Evolutionary conservation across 2,329 filamentous ascomycete species (phyloP).

Genomic region (Aspergillus sp.): DNA sequence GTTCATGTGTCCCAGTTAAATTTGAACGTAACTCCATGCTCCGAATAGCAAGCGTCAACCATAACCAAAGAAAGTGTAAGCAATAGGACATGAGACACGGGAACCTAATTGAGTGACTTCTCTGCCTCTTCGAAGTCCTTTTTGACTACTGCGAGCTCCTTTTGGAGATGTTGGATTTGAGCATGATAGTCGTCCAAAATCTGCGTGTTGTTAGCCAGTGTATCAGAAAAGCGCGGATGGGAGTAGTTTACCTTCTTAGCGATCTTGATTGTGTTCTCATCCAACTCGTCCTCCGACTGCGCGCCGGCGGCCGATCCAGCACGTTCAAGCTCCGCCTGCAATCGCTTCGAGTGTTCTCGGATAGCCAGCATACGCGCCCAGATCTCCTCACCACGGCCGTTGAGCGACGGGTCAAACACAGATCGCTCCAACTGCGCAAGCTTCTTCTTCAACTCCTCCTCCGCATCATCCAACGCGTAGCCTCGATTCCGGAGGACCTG

Average conservation of each 20-base stretch:
- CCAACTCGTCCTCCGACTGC: slow-evolving; percentile 53
- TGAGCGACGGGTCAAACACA: slow-evolving; percentile 64
- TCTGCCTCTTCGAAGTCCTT: slow-evolving; percentile 64
- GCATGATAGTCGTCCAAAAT: slow-evolving; percentile 56
- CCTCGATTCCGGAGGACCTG: slow-evolving; percentile 67
- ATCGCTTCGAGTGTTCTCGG: slow-evolving; percentile 60
- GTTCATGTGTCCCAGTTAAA: slow-evolving; percentile 2
- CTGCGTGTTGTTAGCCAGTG: slow-evolving; percentile 44
- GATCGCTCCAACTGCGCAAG: slow-evolving; percentile 61
- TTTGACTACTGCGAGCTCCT: slow-evolving; percentile 62
- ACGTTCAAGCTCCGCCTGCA: slow-evolving; percentile 65
- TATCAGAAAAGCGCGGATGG: not conserved
- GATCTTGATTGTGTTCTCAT: slow-evolving; percentile 63
- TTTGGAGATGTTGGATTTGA: slow-evolving; percentile 62
- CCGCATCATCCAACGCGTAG: slow-evolving; percentile 67
- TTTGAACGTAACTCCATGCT: slow-evolving; percentile 15
- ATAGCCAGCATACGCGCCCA: slow-evolving; percentile 70
- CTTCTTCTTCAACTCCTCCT: slow-evolving; percentile 67
- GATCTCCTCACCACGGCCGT: slow-evolving; percentile 66
- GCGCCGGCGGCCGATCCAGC: slow-evolving; percentile 48
- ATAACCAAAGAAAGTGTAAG: slow-evolving; percentile 10
- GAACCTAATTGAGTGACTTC: slow-evolving; percentile 31
- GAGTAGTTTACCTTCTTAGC: slow-evolving; percentile 61
- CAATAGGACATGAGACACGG: slow-evolving; percentile 7
- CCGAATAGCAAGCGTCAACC: slow-evolving; percentile 16